phyloP scores from a whole-genome alignment of 2,329 filamentous ascomycete species.

The Stagonosporopsis vannaccii region DNA sequence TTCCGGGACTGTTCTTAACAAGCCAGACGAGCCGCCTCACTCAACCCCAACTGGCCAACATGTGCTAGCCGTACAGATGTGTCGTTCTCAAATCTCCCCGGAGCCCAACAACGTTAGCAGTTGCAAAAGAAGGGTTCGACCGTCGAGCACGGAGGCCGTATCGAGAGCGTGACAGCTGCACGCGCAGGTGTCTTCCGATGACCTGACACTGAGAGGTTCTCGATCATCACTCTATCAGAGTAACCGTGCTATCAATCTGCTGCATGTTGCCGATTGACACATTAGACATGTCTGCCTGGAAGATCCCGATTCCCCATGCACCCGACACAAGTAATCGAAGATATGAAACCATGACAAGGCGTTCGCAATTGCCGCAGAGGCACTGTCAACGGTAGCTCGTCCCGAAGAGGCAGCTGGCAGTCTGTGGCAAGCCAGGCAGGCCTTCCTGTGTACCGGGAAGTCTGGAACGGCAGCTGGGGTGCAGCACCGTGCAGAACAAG shows the following conservation, averaged over 20 bases:
- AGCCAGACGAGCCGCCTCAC: constrained; percentile 19
- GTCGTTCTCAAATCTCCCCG: constrained; percentile 9
- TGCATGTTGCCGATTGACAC: constrained; percentile 23
- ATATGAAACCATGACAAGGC: constrained; percentile 39
- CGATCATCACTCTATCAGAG: constrained; percentile 18
- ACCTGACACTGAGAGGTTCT: constrained; percentile 12
- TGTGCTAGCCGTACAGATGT: constrained; percentile 12
- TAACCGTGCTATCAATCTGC: constrained; percentile 13
- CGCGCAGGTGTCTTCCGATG: constrained; percentile 5
- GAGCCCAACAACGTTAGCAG: constrained; percentile 2
- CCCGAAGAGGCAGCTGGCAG: constrained; percentile 41
- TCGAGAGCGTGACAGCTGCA: constrained; percentile 22
- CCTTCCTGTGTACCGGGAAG: constrained; percentile 27
- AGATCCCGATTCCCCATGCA: constrained; percentile 17
- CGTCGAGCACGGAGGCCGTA: constrained; percentile 8
- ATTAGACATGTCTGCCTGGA: constrained; percentile 24
- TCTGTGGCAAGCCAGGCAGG: constrained; percentile 27
- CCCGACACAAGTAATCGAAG: constrained; percentile 13
- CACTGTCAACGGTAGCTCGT: constrained; percentile 30
- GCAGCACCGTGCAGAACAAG: constrained; percentile 21
- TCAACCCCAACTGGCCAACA: constrained; percentile 6
- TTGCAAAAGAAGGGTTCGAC: constrained; percentile 5
- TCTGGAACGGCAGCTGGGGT: constrained; percentile 34
- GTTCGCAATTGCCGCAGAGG: constrained; percentile 31
- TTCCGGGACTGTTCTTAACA: constrained; percentile 3